Evolutionary conservation across 169 alveolate genomes (phyloP), one percentile per base, ranked within the genome.

Genomic region (Eimeria necatrix): DNA sequence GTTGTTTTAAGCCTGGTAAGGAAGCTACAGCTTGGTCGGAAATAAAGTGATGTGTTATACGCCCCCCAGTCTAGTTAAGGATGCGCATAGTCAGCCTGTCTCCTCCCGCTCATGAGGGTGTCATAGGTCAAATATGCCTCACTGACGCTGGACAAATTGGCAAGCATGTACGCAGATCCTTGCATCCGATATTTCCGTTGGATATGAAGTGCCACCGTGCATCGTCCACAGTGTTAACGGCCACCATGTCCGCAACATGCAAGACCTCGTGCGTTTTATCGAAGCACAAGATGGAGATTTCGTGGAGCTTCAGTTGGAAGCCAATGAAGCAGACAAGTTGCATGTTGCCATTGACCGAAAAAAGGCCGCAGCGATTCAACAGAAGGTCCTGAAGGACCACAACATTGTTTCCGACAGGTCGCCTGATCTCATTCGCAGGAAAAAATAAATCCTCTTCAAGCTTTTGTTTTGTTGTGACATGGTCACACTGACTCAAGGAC

Each of bases 1-100:
- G 89, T 90, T 70, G 85, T 90, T n/a, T 41, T 90, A 20, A 73
- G 81, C 26, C 80, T 70, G 73, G 94, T 88, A 70, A 18, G 87
- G 22, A n/a, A 20, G 68, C 26, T 12, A 32, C 60, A n/a, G 20
- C 32, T 14, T 3, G 3, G 12, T 2, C 68, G 4, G 12, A 56
- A 56, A 56, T 18, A 56, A 56, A 10, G 12, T 14, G 20, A 18
- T 56, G 22, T 56, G 22, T 56, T 56, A 56, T 18, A 56, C 12
- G 0, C 2, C 2, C 41, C 41, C 41, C 41, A 32, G 41, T 32
- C 41, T 32, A 32, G 41, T 32, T 32, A 32, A 32, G 41, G 41
- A 32, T 32, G 41, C 41, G 41, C 41, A 32, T 32, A 32, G 41
- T 32, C 41, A 32, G 41, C 41, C 41, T 32, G 41, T 32, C 2